Conservation (phyloP, 108 stramenopile species). For the Cyclotella kingstonii region DNA sequence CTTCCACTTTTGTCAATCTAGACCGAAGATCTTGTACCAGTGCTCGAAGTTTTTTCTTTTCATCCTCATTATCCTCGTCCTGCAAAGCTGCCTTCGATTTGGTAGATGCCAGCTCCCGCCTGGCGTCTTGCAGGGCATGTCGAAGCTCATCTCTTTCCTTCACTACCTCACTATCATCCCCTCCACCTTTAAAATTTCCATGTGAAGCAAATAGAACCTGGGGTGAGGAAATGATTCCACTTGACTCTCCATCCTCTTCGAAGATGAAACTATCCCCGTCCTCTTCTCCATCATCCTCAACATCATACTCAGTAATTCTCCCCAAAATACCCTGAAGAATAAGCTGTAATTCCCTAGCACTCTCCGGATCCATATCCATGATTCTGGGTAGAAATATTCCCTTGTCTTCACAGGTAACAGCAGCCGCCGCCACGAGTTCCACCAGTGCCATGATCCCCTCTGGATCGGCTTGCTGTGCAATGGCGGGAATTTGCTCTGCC, state of each 20-base stretch:
- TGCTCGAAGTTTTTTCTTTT: constrained; percentile 70
- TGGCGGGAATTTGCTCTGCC: constrained; percentile 39
- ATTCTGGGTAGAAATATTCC: constrained; percentile 69
- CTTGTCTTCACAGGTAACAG: constrained; percentile 75
- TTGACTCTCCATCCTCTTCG: constrained; percentile 22
- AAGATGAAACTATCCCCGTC: constrained; percentile 40
- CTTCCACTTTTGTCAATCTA: constrained; percentile 67
- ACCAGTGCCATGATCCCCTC: constrained; percentile 60
- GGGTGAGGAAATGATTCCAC: constrained; percentile 38
- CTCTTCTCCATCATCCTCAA: constrained; percentile 46
- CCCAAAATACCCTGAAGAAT: constrained; percentile 67
- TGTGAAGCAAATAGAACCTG: constrained; percentile 25
- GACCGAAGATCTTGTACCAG: constrained; percentile 81
- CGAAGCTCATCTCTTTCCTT: constrained; percentile 40
- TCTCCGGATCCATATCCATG: constrained; percentile 64
- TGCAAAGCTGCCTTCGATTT: constrained; percentile 56
- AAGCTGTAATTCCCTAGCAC: constrained; percentile 70
- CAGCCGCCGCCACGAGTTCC: constrained; percentile 82
- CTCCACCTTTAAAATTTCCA: constrained; percentile 20
- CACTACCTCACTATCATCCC: constrained; percentile 47
- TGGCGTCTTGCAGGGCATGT: constrained; percentile 53
- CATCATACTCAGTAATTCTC: constrained; percentile 55
- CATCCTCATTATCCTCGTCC: constrained; percentile 65
- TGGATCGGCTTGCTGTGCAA: constrained; percentile 53
- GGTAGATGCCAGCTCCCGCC: constrained; percentile 59